phyloP scores from a whole-genome alignment of 176 grass and related monocot genomes.

The maize (Zea mays) region DNA sequence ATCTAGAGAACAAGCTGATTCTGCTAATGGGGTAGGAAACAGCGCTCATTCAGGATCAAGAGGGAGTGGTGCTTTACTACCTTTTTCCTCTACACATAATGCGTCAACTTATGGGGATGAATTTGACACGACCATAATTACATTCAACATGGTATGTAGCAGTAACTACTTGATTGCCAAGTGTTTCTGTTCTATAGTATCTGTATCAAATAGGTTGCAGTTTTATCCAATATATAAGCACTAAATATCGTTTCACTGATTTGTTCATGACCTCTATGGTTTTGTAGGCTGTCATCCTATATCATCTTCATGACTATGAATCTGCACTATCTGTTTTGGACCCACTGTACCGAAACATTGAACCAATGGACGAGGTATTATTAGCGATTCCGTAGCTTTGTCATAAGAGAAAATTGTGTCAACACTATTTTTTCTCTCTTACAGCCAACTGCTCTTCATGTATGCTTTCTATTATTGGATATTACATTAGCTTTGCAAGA shows the following conservation, averaged over 20 bases:
- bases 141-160: conserved; percentile 71
- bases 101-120: conserved; percentile 65
- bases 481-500: conserved; percentile 78
- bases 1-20: conserved; percentile 70
- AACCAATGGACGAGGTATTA: conserved; percentile 87
- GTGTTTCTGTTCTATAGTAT: conserved; percentile 20
- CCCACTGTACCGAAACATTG: conserved; percentile 70
- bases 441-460: conserved; percentile 86
- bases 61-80: conserved; percentile 51
- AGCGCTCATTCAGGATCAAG: conserved; percentile 51
- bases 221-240: conserved; percentile 25
- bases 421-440: conserved; percentile 35
- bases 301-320: conserved; percentile 76
- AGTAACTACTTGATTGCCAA: conserved; percentile 24
- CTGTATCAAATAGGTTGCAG: conserved; percentile 14
- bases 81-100: conserved; percentile 63
- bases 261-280: conserved; percentile 29
- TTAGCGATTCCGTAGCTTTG: conserved; percentile 13
- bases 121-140: conserved; percentile 77
- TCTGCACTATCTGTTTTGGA: conserved; percentile 66
- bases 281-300: conserved; percentile 81
- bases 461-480: conserved; percentile 89
- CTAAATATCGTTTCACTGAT: conserved; percentile 11
- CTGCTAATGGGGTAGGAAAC: conserved; percentile 52
- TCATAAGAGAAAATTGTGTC: conserved; percentile 5